These are phyloP conservation scores for Psilocybe sp. DNA, from an alignment of 768 basidiomycete species.

Conservation along the genomic window DNA sequence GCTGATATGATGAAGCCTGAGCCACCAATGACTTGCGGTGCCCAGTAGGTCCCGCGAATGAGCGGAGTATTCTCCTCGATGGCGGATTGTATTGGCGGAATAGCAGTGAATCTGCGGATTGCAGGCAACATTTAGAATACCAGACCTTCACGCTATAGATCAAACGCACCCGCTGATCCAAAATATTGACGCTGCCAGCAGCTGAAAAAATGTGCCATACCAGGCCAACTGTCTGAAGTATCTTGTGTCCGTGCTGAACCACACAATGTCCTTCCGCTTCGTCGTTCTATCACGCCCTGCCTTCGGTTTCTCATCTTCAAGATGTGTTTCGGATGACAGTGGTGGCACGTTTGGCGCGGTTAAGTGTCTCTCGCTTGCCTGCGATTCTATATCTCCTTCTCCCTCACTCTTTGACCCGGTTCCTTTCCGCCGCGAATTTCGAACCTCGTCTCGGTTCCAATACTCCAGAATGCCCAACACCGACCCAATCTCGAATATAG, in stretches of 20 bases:
- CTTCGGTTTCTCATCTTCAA: slow-evolving; percentile 11
- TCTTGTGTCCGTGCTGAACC: slow-evolving; percentile 34
- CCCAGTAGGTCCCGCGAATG: slow-evolving; percentile 54
- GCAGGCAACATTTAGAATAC: not conserved
- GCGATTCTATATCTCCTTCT: slow-evolving; percentile 11
- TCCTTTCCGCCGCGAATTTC: no score
- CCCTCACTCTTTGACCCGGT: no score
- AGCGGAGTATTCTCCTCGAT: slow-evolving; percentile 25
- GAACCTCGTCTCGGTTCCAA: slow-evolving; percentile 38
- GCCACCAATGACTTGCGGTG: slow-evolving; percentile 62
- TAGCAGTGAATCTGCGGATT: slow-evolving; percentile 28
- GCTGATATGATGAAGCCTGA: slow-evolving; percentile 51
- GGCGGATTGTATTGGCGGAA: slow-evolving; percentile 31
- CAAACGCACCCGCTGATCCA: slow-evolving; percentile 50
- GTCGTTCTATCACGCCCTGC: not conserved
- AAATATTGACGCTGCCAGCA: slow-evolving; percentile 57
- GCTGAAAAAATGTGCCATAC: slow-evolving; percentile 47
- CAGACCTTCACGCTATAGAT: slow-evolving; percentile 6
- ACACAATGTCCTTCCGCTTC: slow-evolving; percentile 25
- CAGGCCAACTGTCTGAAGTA: slow-evolving; percentile 46
- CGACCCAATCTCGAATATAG: slow-evolving; percentile 57
- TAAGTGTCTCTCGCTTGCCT: slow-evolving; percentile 16
- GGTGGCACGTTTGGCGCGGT: no score
- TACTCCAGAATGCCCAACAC: slow-evolving; percentile 54
- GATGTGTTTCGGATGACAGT: not conserved